Evolutionary conservation across 1,284 basidiomycete genomes (phyloP).

Genomic region (Cryptococcus deneoformans): DNA sequence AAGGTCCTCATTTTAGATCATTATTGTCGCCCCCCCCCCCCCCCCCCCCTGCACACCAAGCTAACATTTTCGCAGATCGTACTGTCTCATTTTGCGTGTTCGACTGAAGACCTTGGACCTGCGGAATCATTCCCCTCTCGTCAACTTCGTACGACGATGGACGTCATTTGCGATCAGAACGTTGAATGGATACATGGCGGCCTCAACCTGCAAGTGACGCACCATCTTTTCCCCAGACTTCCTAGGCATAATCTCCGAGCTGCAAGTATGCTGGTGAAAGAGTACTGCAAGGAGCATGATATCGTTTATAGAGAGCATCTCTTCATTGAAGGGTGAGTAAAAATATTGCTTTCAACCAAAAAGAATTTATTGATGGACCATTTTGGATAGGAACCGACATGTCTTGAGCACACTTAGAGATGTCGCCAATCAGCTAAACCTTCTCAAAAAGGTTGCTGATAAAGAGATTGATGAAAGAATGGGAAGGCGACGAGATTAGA

Average conservation of each 20-base stretch:
- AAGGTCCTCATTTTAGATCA: constrained; percentile 9
- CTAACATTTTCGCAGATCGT: constrained; percentile 66
- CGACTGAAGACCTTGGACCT: constrained; percentile 86
- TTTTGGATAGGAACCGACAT: constrained; percentile 32
- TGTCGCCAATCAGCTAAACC: constrained; percentile 47
- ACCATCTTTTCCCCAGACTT: constrained; percentile 93
- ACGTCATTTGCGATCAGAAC: constrained; percentile 84
- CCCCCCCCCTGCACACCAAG: too few species aligned
- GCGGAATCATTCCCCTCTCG: constrained; percentile 88
- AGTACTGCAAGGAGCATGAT: constrained; percentile 79
- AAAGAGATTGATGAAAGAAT: constrained; percentile 39
- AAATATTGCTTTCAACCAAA: not conserved
- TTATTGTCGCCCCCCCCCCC: not conserved
- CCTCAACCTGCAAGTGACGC: constrained; percentile 91
- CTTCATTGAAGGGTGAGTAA: constrained; percentile 66
- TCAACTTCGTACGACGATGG: constrained; percentile 93
- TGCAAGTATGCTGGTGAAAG: constrained; percentile 76
- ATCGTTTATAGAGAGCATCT: constrained; percentile 86
- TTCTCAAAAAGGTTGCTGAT: constrained; percentile 49
- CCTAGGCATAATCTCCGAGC: constrained; percentile 88
- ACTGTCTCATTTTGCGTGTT: constrained; percentile 95
- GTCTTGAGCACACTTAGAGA: constrained; percentile 46
- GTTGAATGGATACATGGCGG: constrained; percentile 91
- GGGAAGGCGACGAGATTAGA: too few species aligned
- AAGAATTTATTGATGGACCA: not conserved